phyloP scores from a whole-genome alignment of 805 yeast genomes.

The Komagataella pseudopastoris region DNA sequence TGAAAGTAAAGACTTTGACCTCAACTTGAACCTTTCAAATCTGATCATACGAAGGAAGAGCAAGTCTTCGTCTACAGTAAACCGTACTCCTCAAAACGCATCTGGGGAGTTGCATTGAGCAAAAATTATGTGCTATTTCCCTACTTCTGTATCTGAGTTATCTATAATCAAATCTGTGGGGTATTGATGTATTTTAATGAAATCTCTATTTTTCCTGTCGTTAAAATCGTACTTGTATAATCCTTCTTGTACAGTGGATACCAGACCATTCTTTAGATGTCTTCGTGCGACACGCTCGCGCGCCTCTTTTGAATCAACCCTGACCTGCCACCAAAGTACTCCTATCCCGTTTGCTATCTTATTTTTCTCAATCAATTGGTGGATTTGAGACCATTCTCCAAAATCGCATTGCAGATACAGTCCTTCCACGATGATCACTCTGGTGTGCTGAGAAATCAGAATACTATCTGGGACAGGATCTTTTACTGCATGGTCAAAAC shows the following conservation, averaged over 20 bases:
- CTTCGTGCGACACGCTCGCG: conserved; percentile 49
- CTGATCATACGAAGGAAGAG: background rate
- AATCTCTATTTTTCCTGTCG: conserved; percentile 52
- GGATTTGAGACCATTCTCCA: conserved; percentile 44
- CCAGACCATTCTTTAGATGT: conserved; percentile 50
- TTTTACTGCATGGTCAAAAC: conserved; percentile 60
- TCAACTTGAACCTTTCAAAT: background rate
- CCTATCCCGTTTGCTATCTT: conserved; percentile 1
- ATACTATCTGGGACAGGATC: conserved; percentile 57
- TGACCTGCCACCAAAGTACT: conserved; percentile 35
- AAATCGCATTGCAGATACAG: conserved; percentile 49
- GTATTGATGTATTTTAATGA: conserved; percentile 8
- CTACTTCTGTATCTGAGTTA: conserved; percentile 4
- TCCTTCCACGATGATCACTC: conserved; percentile 64
- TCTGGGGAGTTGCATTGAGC: background rate
- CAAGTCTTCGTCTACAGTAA: background rate
- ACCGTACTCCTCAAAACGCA: background rate
- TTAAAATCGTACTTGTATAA: conserved; percentile 32
- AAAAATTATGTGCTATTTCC: background rate
- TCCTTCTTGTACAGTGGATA: conserved; percentile 33
- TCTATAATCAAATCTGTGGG: conserved; percentile 6
- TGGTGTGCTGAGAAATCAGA: conserved; percentile 26
- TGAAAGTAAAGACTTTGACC: background rate
- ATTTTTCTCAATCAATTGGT: conserved; percentile 16
- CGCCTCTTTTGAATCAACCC: conserved; percentile 27